Evolutionary conservation across 441 rosid genomes (phyloP), one percentile per base, ranked within the genome.

Genomic region (Adansonia gregorii): DNA sequence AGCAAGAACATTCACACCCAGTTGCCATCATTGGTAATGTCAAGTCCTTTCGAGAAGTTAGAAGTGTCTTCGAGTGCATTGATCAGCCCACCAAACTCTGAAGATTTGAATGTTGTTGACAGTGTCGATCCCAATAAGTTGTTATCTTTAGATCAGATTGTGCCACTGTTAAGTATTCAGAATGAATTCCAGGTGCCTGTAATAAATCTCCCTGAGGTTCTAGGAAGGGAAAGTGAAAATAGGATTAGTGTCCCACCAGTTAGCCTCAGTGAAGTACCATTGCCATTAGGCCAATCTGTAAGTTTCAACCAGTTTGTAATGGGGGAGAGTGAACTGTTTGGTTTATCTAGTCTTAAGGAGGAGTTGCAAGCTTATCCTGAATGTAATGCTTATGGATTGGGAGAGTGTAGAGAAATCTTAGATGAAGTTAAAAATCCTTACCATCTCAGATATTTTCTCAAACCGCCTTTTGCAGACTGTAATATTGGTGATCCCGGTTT

Each of bases 271-370:
- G 86, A 83, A 70, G 77, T 63, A 59, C 59, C 83, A 54, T 72
- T 67, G 72, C 83, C 83, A 3, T 65, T 11, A 6, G 60, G 67
- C 67, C 67, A 61, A 61, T 12, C 43, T 61, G 2, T 61, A 61
- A 61, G 19, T 61, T 17, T 27, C 3, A 46, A 66, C 56, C 76
- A 80, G 54, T 60, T 58, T 15, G 86, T 81, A 73, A 70, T 78
- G 35, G 67, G 75, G 67, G 89, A 89, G 19, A 61, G 67, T 27
- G 67, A 61, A 31, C 19, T 31, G n/a, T 61, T 61, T 31, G 39
- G 67, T 46, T 78, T 86, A 8, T 82, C 87, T 54, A 79, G 76
- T 72, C 68, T 82, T 48, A 76, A 65, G 80, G 87, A 82, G 78
- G 91, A 88, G 70, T 48, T 81, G 24, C 80, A 70, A 43, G 74